phyloP scores from a whole-genome alignment of 495 filamentous ascomycete genomes.

The Pseudevernia furfuracea region DNA sequence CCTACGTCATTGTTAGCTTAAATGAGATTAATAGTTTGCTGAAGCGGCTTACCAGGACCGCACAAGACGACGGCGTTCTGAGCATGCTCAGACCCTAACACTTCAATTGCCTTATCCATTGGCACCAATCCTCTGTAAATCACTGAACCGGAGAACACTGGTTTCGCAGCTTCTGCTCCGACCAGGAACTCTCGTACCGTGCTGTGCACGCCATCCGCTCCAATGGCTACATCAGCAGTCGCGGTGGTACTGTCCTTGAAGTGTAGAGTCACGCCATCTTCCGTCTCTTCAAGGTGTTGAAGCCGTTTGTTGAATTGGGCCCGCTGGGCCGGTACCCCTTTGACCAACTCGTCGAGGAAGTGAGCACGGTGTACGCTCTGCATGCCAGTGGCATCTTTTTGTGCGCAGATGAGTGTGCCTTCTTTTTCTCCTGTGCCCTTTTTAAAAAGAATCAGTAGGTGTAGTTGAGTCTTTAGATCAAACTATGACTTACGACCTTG shows the following conservation, averaged over 20 bases:
- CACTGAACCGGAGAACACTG: neutral
- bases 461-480: neutral
- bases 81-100: slow-evolving; percentile 45
- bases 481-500: neutral
- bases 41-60: slow-evolving; percentile 49
- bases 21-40: slow-evolving; percentile 20
- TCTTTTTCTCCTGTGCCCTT: neutral
- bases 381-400: neutral
- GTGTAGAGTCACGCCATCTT: slow-evolving; percentile 11
- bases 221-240: slow-evolving; percentile 42
- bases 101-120: slow-evolving; percentile 48
- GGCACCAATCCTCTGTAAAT: slow-evolving; percentile 51
- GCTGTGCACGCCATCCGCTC: slow-evolving; percentile 53
- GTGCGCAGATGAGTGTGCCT: neutral
- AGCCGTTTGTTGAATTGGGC: slow-evolving; percentile 5
- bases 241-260: slow-evolving; percentile 25
- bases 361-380: neutral
- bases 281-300: neutral
- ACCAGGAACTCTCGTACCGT: slow-evolving; percentile 41
- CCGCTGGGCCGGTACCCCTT: neutral
- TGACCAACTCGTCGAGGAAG: neutral
- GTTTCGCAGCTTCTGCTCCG: slow-evolving; percentile 41
- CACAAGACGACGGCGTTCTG: slow-evolving; percentile 49
- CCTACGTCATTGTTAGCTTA: neutral
- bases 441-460: neutral